phyloP scores from a whole-genome alignment of 305 asterid species.

The Solanum chacoense region DNA sequence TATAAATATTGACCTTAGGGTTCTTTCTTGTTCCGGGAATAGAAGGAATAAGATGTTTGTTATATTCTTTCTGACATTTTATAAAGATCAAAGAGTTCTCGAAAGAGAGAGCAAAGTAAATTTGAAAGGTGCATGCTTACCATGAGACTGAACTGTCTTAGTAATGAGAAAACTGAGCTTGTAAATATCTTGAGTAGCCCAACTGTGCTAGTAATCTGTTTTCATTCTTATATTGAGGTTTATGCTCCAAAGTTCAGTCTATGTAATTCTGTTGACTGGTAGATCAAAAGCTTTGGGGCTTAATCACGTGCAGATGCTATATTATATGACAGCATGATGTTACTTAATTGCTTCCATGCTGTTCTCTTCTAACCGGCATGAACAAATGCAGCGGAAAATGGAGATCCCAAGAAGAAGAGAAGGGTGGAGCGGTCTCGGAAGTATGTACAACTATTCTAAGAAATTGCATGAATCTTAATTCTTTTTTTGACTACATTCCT shows the following conservation, averaged over 20 bases:
- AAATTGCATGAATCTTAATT: not conserved
- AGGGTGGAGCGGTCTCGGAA: constrained; percentile 83
- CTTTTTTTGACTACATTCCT: not conserved
- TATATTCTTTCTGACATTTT: not conserved
- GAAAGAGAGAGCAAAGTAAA: not conserved
- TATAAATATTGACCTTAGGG: not conserved
- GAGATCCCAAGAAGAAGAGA: constrained; percentile 78
- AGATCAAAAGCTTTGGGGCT: not conserved
- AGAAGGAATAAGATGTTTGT: not conserved
- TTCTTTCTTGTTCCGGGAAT: not conserved
- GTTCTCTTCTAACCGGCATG: constrained; percentile 10
- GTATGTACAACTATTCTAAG: constrained; percentile 27
- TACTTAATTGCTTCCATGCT: not conserved
- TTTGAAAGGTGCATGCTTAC: not conserved
- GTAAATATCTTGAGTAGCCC: not conserved
- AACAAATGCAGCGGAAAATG: constrained; percentile 54
- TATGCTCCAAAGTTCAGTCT: not conserved
- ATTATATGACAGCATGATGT: not conserved
- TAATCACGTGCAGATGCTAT: not conserved
- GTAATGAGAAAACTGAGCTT: not conserved
- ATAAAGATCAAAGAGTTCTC: not conserved
- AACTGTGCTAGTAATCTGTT: not conserved
- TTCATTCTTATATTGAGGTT: not conserved
- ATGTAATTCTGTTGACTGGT: not conserved
- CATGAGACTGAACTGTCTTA: not conserved